These are phyloP conservation scores for Alternaria atra DNA, from an alignment of 2,329 filamentous ascomycete species.

Conservation along the genomic window DNA sequence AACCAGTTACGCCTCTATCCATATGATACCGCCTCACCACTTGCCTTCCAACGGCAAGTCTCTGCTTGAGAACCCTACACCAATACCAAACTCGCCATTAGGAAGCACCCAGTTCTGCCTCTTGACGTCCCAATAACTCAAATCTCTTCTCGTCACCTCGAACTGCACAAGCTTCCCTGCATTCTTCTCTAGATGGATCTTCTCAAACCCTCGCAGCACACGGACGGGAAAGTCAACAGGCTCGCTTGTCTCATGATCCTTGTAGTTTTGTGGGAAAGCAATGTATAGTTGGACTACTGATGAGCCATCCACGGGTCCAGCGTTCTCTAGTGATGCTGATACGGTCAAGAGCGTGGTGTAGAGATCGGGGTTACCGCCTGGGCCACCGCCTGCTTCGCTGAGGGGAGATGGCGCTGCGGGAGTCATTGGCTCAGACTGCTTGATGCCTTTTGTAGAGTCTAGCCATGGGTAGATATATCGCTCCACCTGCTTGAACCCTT, in stretches of 20 bases:
- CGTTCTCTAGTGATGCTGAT: conserved; percentile 67
- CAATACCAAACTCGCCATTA: conserved; percentile 41
- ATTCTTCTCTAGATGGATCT: conserved; percentile 45
- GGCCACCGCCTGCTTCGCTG: conserved; percentile 74
- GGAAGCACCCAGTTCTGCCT: conserved; percentile 55
- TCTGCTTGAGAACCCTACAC: conserved; percentile 47
- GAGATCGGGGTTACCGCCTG: conserved; percentile 73
- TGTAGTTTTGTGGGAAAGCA: conserved; percentile 55
- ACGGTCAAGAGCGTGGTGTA: conserved; percentile 66
- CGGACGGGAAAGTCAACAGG: conserved; percentile 65
- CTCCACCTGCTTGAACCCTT: conserved; percentile 66
- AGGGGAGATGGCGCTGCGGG: conserved; percentile 61
- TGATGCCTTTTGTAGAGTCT: conserved; percentile 58
- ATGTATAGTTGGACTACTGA: conserved; percentile 68
- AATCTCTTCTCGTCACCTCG: conserved; percentile 51
- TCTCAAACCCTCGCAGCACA: conserved; percentile 56
- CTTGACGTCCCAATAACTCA: conserved; percentile 54
- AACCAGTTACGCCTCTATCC: conserved; percentile 3
- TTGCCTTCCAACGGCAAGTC: conserved; percentile 42
- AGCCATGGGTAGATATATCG: conserved; percentile 81
- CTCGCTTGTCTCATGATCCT: conserved; percentile 54
- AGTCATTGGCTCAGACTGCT: conserved; percentile 60
- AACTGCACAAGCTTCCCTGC: conserved; percentile 45
- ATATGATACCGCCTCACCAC: conserved; percentile 30
- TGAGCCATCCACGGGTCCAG: conserved; percentile 63